phyloP scores from a whole-genome alignment of 2,329 filamentous ascomycete genomes.

The Trichocomaceae sp. region DNA sequence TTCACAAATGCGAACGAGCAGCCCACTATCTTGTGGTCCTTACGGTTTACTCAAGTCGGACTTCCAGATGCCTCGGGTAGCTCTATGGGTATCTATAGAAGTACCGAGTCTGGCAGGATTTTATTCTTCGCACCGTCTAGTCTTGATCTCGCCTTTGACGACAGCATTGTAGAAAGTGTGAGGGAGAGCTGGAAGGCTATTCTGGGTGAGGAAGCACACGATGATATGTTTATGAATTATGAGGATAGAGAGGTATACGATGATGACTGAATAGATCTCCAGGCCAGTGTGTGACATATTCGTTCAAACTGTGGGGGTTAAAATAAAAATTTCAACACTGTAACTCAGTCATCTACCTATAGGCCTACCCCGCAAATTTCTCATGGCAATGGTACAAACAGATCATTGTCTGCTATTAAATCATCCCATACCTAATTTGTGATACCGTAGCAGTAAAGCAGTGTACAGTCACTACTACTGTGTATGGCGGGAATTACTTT shows the following conservation, averaged over 20 bases:
- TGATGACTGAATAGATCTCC: conserved; percentile 1
- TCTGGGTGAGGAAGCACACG: conserved; percentile 45
- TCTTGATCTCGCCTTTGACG: conserved; percentile 67
- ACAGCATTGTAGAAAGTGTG: conserved; percentile 60
- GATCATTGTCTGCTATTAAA: not conserved
- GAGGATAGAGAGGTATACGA: conserved; percentile 52
- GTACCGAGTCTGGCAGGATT: conserved; percentile 36
- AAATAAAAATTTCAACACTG: no score
- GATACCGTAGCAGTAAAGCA: not conserved
- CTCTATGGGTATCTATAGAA: conserved; percentile 15
- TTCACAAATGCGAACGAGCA: conserved; percentile 22
- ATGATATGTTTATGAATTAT: conserved; percentile 66
- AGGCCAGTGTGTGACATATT: not conserved
- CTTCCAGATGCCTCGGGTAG: conserved; percentile 15
- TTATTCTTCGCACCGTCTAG: conserved; percentile 54
- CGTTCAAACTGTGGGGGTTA: not conserved
- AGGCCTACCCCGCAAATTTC: not conserved
- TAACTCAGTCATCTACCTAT: not conserved
- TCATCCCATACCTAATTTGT: not conserved
- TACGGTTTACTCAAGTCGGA: conserved; percentile 47
- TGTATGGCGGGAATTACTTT: not conserved
- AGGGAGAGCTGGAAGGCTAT: conserved; percentile 63
- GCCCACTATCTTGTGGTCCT: conserved; percentile 45
- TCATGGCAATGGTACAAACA: not conserved
- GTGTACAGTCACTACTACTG: no score